These are phyloP conservation scores for Colletotrichum higginsianum DNA, from an alignment of 2,329 filamentous ascomycete species.

Conservation along the genomic window DNA sequence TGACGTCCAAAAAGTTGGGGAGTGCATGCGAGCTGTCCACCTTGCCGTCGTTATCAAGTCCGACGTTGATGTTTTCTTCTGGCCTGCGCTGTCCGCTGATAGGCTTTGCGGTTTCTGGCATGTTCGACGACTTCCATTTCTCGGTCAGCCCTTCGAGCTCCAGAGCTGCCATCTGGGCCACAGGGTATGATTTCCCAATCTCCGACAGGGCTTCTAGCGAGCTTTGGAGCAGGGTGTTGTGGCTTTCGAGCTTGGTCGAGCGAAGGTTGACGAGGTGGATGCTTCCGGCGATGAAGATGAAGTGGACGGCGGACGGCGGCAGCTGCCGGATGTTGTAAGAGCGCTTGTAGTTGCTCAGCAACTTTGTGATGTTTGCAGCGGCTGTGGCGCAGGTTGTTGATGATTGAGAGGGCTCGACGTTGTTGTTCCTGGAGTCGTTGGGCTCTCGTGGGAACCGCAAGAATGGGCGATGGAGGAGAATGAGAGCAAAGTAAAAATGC, in stretches of 20 bases:
- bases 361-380: constrained; percentile 15
- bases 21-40: not conserved
- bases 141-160: constrained; percentile 1
- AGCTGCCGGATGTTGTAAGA: constrained; percentile 23
- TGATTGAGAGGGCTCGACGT: not conserved
- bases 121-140: not conserved
- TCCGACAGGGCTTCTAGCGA: constrained; percentile 12
- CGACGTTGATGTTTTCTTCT: not conserved
- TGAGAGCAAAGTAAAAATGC: constrained; percentile 22
- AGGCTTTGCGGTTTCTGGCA: not conserved
- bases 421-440: not conserved
- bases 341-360: not conserved
- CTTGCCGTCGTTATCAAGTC: not conserved
- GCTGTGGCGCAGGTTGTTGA: constrained; percentile 1
- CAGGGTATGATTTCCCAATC: constrained; percentile 17
- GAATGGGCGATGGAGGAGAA: constrained; percentile 34
- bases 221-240: constrained; percentile 13
- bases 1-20: not conserved
- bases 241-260: not conserved
- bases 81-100: no score
- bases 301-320: constrained; percentile 21
- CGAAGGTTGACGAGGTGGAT: constrained; percentile 15
- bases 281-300: constrained; percentile 30
- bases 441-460: not conserved
- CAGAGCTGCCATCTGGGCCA: not conserved